A percentile compares a stretch with the other conserved stretches of the same genome.
phyloP scores from a whole-genome alignment of 257 asterid genomes.

The Handroanthus guayacan region DNA sequence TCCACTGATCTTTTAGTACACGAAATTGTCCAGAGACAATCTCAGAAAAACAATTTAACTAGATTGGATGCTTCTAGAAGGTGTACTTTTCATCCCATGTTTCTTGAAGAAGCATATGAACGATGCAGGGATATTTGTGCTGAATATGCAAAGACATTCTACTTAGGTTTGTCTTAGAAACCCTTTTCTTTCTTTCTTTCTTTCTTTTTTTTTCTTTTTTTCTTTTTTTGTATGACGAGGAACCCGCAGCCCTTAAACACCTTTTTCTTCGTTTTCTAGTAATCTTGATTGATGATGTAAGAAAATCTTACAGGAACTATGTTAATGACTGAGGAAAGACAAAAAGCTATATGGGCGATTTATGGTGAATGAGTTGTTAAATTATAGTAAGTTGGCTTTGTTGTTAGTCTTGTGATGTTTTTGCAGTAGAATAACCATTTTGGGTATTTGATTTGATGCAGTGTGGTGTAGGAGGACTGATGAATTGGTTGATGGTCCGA shows the following conservation, averaged over 20 bases:
- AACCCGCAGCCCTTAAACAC: no score
- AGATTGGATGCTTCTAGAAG: constrained; percentile 33
- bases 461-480: constrained; percentile 94
- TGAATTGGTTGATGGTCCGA: constrained; percentile 88
- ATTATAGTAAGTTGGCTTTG: not conserved
- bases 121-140: constrained; percentile 79
- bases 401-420: not conserved
- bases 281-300: constrained; percentile 38
- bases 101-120: constrained; percentile 73
- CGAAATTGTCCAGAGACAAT: constrained; percentile 68
- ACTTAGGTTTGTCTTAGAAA: constrained; percentile 51
- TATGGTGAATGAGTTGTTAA: constrained; percentile 55
- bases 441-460: constrained; percentile 28
- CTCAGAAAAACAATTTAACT: constrained; percentile 31
- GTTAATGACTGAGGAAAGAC: constrained; percentile 77
- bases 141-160: constrained; percentile 88
- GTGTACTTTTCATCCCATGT: constrained; percentile 55
- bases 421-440: not conserved
- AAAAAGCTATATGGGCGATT: constrained; percentile 90
- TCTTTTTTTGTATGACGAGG: not conserved
- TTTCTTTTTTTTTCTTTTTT: not conserved
- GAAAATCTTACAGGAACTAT: constrained; percentile 49
- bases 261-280: no score
- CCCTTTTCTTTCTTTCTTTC: not conserved
- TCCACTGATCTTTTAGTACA: constrained; percentile 48